Percentiles rank a stretch among this genome's conserved stretches.
Evolutionary conservation across 331 rosid genomes (phyloP).

Genomic region (Pyrus hybrid): DNA sequence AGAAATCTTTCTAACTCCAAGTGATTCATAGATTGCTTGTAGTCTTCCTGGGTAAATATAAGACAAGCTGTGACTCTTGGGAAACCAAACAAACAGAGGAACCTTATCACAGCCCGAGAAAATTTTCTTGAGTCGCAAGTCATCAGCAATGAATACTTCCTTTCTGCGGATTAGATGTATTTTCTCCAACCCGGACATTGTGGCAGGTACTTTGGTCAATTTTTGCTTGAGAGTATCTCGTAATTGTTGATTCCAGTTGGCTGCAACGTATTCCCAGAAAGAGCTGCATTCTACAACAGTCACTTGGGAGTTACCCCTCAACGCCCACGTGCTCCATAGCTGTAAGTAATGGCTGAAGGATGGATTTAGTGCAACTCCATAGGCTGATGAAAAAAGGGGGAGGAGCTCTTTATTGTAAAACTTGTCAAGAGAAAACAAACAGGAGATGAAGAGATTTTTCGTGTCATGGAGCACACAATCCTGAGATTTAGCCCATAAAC

Average conservation of each 20-base stretch:
- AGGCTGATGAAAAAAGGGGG: too few species aligned
- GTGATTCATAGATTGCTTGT: neutral
- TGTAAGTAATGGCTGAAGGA: too few species aligned
- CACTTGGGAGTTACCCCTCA: too few species aligned
- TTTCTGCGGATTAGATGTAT: neutral
- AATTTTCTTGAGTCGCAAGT: neutral
- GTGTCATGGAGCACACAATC: too few species aligned
- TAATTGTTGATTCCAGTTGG: neutral
- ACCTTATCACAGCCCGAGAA: neutral
- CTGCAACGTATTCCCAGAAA: neutral
- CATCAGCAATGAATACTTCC: neutral
- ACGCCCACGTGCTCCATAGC: too few species aligned
- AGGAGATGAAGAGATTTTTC: too few species aligned
- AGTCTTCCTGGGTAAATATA: neutral
- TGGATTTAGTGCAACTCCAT: too few species aligned
- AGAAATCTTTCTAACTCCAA: constrained; percentile 6
- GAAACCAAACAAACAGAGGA: too few species aligned
- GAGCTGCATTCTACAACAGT: neutral
- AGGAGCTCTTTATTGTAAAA: too few species aligned
- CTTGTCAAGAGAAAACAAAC: too few species aligned
- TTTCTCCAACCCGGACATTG: neutral
- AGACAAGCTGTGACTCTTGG: too few species aligned
- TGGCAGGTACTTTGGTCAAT: neutral
- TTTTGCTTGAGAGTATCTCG: neutral
- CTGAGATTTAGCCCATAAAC: too few species aligned